phyloP scores from a whole-genome alignment of 163 green algal species.

The Picocystis sp. region DNA sequence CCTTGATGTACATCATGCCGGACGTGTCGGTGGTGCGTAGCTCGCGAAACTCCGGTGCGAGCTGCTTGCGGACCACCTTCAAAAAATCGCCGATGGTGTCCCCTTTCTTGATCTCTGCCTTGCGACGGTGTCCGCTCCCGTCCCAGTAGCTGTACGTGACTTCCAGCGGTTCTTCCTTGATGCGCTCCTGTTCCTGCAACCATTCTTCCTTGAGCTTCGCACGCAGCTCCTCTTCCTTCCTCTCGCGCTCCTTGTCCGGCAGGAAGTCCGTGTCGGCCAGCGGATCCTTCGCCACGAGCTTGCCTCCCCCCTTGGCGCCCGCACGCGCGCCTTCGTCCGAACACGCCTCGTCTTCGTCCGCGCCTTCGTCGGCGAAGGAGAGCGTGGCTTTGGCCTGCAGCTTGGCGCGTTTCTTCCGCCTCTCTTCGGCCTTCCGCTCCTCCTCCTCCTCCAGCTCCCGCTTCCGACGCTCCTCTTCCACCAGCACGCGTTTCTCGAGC shows the following conservation, averaged over 20 bases:
- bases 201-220: constrained; percentile 56
- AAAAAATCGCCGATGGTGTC: constrained; percentile 78
- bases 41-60: constrained; percentile 71
- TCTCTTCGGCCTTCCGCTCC: constrained; percentile 25
- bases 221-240: constrained; percentile 52
- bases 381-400: constrained; percentile 34
- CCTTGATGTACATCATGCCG: constrained; percentile 94
- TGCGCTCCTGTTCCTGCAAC: constrained; percentile 36
- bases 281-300: constrained; percentile 73
- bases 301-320: background rate
- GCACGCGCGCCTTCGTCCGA: constrained; percentile 1
- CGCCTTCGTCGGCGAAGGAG: constrained; percentile 42
- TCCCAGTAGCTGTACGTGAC: constrained; percentile 96
- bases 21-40: constrained; percentile 42
- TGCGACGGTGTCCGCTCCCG: constrained; percentile 62
- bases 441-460: constrained; percentile 42
- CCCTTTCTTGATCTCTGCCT: constrained; percentile 45
- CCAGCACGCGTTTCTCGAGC: constrained; percentile 5
- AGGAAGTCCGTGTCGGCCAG: constrained; percentile 70
- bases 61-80: constrained; percentile 61
- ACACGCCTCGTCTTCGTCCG: constrained; percentile 18
- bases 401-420: constrained; percentile 29
- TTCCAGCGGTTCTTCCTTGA: constrained; percentile 71
- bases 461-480: constrained; percentile 5
- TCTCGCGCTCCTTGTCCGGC: constrained; percentile 71